Percentiles rank a stretch among this genome's conserved stretches.
These are phyloP conservation scores for Globisporangium iwayamae DNA, from an alignment of 352 stramenopile species.

Conservation along the genomic window DNA sequence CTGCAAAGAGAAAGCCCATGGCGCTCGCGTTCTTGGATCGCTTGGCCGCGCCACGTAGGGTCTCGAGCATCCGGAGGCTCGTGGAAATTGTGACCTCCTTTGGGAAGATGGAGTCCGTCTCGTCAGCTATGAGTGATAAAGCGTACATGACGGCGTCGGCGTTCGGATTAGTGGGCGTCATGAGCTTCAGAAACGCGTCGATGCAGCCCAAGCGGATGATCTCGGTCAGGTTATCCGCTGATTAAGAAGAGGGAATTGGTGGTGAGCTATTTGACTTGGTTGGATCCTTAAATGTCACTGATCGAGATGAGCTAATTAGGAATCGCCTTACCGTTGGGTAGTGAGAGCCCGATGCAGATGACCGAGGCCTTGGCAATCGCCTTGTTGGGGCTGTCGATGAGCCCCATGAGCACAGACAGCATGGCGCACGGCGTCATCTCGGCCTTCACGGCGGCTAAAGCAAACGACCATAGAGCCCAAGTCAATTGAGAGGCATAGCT, in stretches of 20 bases:
- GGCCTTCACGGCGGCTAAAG: conserved; percentile 32
- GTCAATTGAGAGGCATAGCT: not conserved
- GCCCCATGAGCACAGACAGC: conserved; percentile 37
- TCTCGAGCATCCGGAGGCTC: conserved; percentile 51
- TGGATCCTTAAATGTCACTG: not conserved
- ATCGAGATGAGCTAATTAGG: not conserved
- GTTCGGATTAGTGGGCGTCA: conserved; percentile 40
- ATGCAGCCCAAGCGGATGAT: conserved; percentile 51
- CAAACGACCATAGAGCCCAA: not conserved
- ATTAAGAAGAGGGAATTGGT: not conserved
- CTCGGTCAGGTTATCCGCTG: conserved; percentile 53
- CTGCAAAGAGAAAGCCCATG: conserved; percentile 58
- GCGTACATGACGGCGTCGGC: conserved; percentile 48
- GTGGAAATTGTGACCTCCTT: conserved; percentile 34
- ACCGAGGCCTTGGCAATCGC: conserved; percentile 46
- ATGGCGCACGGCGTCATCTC: conserved; percentile 29
- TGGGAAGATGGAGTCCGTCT: conserved; percentile 51
- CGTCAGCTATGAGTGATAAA: conserved; percentile 53
- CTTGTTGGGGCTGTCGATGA: conserved; percentile 33
- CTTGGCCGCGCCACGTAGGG: conserved; percentile 59
- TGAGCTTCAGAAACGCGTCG: conserved; percentile 48
- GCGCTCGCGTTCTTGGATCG: conserved; percentile 46
- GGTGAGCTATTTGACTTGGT: not conserved
- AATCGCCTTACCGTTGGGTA: conserved; percentile 44
- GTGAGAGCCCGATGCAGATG: conserved; percentile 47